These are phyloP conservation scores for Malassezia furfur DNA, from an alignment of 1,284 basidiomycete species.

Conservation along the genomic window DNA sequence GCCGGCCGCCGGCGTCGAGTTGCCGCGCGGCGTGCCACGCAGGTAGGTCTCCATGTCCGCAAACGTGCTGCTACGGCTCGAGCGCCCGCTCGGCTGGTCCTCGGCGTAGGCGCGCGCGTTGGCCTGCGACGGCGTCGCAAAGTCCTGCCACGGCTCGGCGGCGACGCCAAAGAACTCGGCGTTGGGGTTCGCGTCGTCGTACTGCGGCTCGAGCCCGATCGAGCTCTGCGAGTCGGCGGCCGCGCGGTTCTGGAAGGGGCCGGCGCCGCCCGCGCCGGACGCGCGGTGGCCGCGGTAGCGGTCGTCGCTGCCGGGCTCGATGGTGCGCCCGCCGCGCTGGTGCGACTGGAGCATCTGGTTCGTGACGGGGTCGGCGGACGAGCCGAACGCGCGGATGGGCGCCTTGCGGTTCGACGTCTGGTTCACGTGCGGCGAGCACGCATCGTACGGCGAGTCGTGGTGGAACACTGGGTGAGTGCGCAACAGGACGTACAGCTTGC, in stretches of 20 bases:
- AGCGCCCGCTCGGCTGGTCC: background rate
- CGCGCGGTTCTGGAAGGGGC: constrained; percentile 6
- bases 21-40: background rate
- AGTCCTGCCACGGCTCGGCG: constrained; percentile 46
- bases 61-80: constrained; percentile 2
- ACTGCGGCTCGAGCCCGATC: background rate
- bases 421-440: constrained; percentile 42
- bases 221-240: constrained; percentile 10
- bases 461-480: constrained; percentile 31
- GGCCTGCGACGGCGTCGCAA: constrained; percentile 27
- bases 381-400: constrained; percentile 42
- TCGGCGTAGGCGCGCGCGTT: background rate
- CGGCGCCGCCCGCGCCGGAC: too few species aligned
- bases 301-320: background rate
- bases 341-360: constrained; percentile 20
- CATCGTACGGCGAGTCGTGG: constrained; percentile 47
- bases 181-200: constrained; percentile 27
- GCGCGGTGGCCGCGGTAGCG: background rate
- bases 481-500: constrained; percentile 24
- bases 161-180: constrained; percentile 44
- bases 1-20: background rate
- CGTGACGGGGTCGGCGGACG: constrained; percentile 40
- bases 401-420: constrained; percentile 22
- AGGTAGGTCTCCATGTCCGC: constrained; percentile 17
- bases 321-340: constrained; percentile 14